Evolutionary conservation across 805 yeast species (phyloP).

Genomic region (Kodamaea fukazawae): DNA sequence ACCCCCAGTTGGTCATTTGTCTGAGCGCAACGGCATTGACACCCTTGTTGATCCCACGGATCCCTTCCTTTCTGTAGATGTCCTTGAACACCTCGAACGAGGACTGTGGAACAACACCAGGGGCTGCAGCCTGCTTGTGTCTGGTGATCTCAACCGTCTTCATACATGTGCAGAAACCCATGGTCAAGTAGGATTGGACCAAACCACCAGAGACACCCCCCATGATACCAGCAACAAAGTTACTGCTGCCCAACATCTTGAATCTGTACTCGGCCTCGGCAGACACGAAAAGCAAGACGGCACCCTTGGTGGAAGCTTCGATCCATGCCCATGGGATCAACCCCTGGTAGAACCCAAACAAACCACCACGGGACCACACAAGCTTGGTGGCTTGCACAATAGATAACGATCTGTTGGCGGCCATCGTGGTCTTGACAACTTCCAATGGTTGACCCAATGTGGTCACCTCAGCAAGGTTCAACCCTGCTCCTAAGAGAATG

Average conservation of each 20-base stretch:
- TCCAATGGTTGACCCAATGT: slow-evolving; percentile 96
- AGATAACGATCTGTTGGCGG: slow-evolving; percentile 80
- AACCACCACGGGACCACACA: slow-evolving; percentile 93
- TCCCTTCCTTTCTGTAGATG: slow-evolving; percentile 81
- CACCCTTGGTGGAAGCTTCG: slow-evolving; percentile 99
- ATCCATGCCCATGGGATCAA: slow-evolving; percentile 99
- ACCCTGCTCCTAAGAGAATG: slow-evolving; percentile 89
- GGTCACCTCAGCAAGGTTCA: slow-evolving; percentile 89
- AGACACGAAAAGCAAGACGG: slow-evolving; percentile 87
- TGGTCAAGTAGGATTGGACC: slow-evolving; percentile 92
- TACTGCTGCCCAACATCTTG: slow-evolving; percentile 55
- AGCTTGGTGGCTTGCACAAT: slow-evolving; percentile 64
- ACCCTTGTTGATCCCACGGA: slow-evolving; percentile 94
- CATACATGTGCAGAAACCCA: slow-evolving; percentile 99
- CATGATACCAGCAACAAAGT: slow-evolving; percentile 83
- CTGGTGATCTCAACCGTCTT: slow-evolving; percentile 98
- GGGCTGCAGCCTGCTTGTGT: slow-evolving; percentile 61
- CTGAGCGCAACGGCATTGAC: slow-evolving; percentile 98
- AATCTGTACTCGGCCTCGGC: slow-evolving; percentile 86
- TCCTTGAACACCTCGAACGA: slow-evolving; percentile 85
- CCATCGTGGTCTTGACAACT: slow-evolving; percentile 96
- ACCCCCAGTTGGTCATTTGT: slow-evolving; percentile 99
- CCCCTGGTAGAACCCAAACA: slow-evolving; percentile 92
- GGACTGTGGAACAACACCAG: slow-evolving; percentile 65
- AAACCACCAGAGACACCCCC: slow-evolving; percentile 97